A percentile compares a stretch with the other conserved stretches of the same genome.
These are phyloP conservation scores for Rhodosorus marinus DNA, from an alignment of 23 red algal genomes.

Conservation along the genomic window DNA sequence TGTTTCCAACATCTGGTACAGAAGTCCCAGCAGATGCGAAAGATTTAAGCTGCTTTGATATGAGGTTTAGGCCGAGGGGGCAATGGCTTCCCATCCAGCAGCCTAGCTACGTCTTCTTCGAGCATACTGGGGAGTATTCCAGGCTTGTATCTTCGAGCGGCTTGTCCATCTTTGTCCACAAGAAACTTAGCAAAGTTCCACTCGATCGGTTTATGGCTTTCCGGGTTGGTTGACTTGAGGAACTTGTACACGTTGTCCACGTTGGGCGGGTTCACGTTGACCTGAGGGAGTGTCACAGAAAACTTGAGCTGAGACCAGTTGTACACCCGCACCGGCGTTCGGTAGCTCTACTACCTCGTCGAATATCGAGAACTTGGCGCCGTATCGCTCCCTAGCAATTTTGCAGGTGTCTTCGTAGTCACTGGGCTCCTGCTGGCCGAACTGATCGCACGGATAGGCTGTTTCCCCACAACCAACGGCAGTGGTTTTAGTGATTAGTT, in stretches of 20 bases:
- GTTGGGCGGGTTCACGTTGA: constrained; percentile 32
- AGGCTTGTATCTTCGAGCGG: constrained; percentile 39
- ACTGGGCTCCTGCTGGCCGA: constrained; percentile 11
- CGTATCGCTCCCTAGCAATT: constrained; percentile 38
- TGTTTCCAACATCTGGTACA: too few relatives aligned
- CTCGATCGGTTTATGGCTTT: constrained; percentile 19
- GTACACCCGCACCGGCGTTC: too few relatives aligned
- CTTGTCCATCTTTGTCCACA: constrained; percentile 24
- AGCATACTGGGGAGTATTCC: constrained; percentile 46
- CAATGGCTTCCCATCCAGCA: not conserved
- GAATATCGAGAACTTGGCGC: constrained; percentile 33
- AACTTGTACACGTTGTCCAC: constrained; percentile 30
- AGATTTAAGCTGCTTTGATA: too few relatives aligned
- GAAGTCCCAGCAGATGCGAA: too few relatives aligned
- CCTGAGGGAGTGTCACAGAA: too few relatives aligned
- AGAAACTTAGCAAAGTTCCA: constrained; percentile 83
- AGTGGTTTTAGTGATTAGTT: too few relatives aligned
- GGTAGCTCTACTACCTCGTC: too few relatives aligned
- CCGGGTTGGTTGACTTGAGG: constrained; percentile 25
- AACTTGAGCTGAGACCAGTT: too few relatives aligned
- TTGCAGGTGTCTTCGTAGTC: constrained; percentile 40
- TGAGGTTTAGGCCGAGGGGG: too few relatives aligned
- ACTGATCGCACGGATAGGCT: constrained; percentile 59
- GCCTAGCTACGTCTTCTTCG: constrained; percentile 20
- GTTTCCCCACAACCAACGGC: too few relatives aligned